Evolutionary conservation across 768 basidiomycete genomes (phyloP).

Genomic region (Kwoniella sp.): DNA sequence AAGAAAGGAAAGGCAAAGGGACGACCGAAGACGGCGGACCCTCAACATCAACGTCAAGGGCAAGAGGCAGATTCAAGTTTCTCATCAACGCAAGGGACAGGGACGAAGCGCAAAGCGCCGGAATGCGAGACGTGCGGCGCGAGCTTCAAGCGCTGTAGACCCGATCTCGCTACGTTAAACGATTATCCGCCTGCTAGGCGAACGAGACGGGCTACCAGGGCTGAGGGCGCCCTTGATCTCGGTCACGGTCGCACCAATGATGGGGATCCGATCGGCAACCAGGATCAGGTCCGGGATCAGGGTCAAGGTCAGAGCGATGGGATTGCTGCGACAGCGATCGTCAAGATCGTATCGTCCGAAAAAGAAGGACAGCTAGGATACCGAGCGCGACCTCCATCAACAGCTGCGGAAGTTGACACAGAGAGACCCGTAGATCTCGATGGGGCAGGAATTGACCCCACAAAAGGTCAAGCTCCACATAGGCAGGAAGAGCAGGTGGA

Average conservation of each 20-base stretch:
- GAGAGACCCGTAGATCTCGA: no score
- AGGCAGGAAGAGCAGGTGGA: no score
- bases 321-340: not conserved
- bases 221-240: not conserved
- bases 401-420: no score
- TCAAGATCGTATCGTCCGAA: not conserved
- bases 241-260: no score
- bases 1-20: conserved; percentile 1
- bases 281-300: not conserved
- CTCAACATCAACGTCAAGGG: no score
- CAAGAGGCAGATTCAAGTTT: no score
- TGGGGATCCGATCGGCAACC: no score
- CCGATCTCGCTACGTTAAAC: conserved; percentile 16
- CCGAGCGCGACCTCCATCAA: not conserved
- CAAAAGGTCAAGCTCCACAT: no score
- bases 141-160: conserved; percentile 20
- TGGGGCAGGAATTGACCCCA: no score
- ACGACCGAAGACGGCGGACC: no score
- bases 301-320: not conserved
- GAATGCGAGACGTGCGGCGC: conserved; percentile 37
- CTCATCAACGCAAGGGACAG: conserved; percentile 6
- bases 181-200: conserved; percentile 25
- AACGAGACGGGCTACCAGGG: conserved; percentile 12
- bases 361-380: not conserved
- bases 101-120: conserved; percentile 8